These are phyloP conservation scores for Daldinia childiae DNA, from an alignment of 495 filamentous ascomycete genomes.

Conservation along the genomic window DNA sequence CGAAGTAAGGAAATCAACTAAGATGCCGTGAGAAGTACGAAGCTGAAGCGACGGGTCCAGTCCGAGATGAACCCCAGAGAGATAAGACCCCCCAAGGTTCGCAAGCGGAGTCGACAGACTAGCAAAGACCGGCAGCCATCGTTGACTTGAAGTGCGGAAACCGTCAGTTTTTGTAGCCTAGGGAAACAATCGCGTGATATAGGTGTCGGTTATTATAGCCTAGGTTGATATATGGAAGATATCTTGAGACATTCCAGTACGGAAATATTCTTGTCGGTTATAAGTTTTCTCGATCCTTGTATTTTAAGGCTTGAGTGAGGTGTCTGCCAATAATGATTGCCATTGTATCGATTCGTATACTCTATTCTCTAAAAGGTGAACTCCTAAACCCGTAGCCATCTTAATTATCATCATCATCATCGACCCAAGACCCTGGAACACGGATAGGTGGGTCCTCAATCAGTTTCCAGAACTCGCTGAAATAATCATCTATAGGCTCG, in stretches of 20 bases:
- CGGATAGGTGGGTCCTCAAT: constrained; percentile 23
- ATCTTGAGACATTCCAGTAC: too few species aligned
- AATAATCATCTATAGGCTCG: constrained; percentile 28
- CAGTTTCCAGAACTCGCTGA: constrained; percentile 39
- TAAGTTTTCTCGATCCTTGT: too few species aligned
- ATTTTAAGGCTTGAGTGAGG: too few species aligned
- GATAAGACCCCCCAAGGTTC: constrained; percentile 22
- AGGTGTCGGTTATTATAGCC: too few species aligned
- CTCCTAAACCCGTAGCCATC: too few species aligned
- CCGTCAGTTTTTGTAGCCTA: not conserved
- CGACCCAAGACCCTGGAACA: constrained; percentile 39
- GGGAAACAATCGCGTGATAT: too few species aligned
- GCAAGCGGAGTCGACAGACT: constrained; percentile 21
- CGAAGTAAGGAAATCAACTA: not conserved
- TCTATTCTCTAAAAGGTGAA: too few species aligned
- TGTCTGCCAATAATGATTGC: too few species aligned
- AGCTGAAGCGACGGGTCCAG: constrained; percentile 22
- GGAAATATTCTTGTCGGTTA: too few species aligned
- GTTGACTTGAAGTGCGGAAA: not conserved
- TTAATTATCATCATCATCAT: not conserved
- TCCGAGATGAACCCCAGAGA: constrained; percentile 33
- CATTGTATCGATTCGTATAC: too few species aligned
- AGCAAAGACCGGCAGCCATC: not conserved
- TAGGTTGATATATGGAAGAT: too few species aligned
- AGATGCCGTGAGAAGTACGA: constrained; percentile 20